Evolutionary conservation across 768 basidiomycete genomes (phyloP), one percentile per base, ranked within the genome.

Genomic region (Naganishia vishniacii): DNA sequence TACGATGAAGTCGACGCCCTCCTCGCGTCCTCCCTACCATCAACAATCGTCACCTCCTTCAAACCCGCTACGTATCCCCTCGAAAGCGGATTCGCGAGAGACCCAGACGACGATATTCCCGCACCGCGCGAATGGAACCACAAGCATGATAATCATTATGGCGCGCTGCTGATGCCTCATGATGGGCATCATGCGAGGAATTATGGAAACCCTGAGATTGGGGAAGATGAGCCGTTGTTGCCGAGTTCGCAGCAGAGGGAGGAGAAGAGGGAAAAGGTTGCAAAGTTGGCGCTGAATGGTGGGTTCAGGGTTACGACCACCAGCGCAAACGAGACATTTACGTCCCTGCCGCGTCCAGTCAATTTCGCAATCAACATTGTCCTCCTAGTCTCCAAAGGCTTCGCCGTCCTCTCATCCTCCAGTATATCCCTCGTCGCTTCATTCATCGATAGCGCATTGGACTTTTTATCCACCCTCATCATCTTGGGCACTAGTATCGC

Each of bases 371-470:
- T 75, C 53, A 80, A 80, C 63, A 62, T 79, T 46, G 9, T 78
- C 18, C 72, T 80, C 9, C 75, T 80, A 12, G 70, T 62, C 11
- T 77, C 72, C 15, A 79, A 80, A 59, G 73, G 72, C 11, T 62
- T 75, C 13, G 78, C 78, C n/a, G 77, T 80, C 20, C 68, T 80
- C 25, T 72, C 77, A 42, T 79, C 79, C 16, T 70, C 75, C 31
- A 80, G 79, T 1, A 76, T 80, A 49, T 79, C 78, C 15, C 71
- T 80, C 25, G 71, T 79, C 18, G 79, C 79, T 0, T 76, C 74
- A 0, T 69, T 78, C 25, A 76, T 80, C 51, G 79, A 80, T 64
- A 76, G 75, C 3, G 78, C 74, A 1, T 71, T 80, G 65, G 79
- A 80, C 61, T 71, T 80, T 34, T 64, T 80, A 1, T 76, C 74